These are phyloP conservation scores for Cetraspora pellucida DNA, from an alignment of 192 early-diverging fungal genomes.

Conservation along the genomic window DNA sequence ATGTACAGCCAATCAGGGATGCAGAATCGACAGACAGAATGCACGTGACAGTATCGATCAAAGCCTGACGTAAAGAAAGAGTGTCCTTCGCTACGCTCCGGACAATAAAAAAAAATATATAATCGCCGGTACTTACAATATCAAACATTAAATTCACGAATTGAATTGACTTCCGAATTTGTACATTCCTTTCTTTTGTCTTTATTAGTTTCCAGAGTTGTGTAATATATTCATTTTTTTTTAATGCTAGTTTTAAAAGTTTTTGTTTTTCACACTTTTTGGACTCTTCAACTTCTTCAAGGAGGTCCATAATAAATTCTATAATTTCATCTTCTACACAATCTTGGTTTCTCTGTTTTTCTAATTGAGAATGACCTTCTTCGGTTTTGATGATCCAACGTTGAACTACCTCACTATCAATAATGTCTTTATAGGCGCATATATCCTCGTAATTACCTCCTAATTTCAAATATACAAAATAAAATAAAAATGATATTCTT, in stretches of 20 bases:
- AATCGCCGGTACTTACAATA: constrained; percentile 17
- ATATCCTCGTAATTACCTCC: constrained; percentile 1
- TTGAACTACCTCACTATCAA: not conserved
- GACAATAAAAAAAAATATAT: constrained; percentile 19
- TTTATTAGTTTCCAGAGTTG: constrained; percentile 12
- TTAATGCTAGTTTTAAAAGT: constrained; percentile 18
- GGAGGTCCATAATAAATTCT: constrained; percentile 18
- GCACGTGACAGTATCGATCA: too few relatives aligned
- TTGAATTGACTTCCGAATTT: constrained; percentile 24
- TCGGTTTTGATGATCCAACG: not conserved
- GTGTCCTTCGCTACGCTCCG: too few relatives aligned
- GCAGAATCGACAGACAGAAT: too few relatives aligned
- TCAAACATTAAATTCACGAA: constrained; percentile 25
- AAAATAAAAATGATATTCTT: constrained; percentile 20
- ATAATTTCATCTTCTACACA: not conserved
- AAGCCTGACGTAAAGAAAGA: too few relatives aligned
- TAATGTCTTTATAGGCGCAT: constrained; percentile 12
- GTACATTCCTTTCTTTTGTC: constrained; percentile 6
- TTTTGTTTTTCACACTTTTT: constrained; percentile 11
- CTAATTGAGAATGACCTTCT: not conserved
- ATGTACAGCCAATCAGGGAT: too few relatives aligned
- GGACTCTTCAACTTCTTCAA: constrained; percentile 18
- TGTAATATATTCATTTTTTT: constrained; percentile 17
- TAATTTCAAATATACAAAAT: constrained; percentile 17
- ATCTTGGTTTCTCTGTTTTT: not conserved